Base-by-base conservation (phyloP, 2,329 filamentous ascomycete genomes). In the Pseudophaeomoniella oleicola region DNA sequence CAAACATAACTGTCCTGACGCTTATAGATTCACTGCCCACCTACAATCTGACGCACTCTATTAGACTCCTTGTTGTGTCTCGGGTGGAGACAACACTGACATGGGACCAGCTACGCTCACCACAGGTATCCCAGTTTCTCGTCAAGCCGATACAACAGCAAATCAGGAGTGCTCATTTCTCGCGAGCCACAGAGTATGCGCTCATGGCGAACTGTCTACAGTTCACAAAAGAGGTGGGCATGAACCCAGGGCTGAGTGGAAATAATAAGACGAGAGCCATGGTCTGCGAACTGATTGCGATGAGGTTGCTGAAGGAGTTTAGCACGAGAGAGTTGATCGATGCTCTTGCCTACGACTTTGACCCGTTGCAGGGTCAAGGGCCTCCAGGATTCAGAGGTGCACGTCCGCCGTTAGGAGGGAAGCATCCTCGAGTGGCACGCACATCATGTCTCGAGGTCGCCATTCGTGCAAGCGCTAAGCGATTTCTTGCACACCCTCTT, bases 81-180 rank as follows among this genome's bases (percentile, higher is more conserved):
- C 77, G 82, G 52, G 93, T 85, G 57, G 88, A 96, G 62, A 94
- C 87, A 2, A 88, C 85, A 0, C 63, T 96, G 35, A 80, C 85
- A 12, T 96, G 87, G 87, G 88, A 96, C 45, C 88, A 96, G 56
- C 67, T 96, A 43, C 76, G 87, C 44, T 93, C 86, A n/a, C 88
- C 88, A 3, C 88, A 96, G 55, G 80, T 96, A 39, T 94, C 86
- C 12, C 87, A 94, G 53, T 96, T 96, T 55, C 71, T 96, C 22
- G 73, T 94, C 53, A 94, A 94, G 64, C 88, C 88, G 2, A 90
- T 94, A 65, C 85, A 90, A 57, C 81, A 90, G 54, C 81, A 88
- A 55, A 87, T 94, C 44, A 77, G 80, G 42, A 68, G 74, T 12
- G 75, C 81, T 36, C 83, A 94, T 58, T 88, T 93, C 56, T 87